Evolutionary conservation across 495 filamentous ascomycete species (phyloP), one percentile per base, ranked within the genome.

Genomic region (Aspergillus homomorphus): DNA sequence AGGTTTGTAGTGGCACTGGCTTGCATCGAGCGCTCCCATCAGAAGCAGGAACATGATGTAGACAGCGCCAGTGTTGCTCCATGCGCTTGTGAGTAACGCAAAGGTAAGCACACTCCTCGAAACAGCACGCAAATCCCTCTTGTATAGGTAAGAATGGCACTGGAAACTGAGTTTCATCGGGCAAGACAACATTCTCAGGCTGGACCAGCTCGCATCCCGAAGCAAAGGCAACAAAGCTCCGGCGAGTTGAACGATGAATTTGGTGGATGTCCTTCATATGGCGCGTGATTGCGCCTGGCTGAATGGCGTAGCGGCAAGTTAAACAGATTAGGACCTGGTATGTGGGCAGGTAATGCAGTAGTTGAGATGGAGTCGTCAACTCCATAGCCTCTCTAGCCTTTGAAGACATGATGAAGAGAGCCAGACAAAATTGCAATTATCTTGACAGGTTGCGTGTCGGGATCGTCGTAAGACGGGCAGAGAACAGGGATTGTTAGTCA

Each of bases 201-300:
- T 58, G 55, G 20, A 7, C 54, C 6, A 76, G 51, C 10, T 60
- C 45, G 10, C 75, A 60, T 14, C 19, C 54, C 0, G 50, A 46
- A 12, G 60, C 53, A 33, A 71, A 74, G 26, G 57, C n/a, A 50
- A 70, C 52, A 26, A 62, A 70, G 12, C 54, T 56, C 2, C 62
- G 67, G 4, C 74, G 63, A 0, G 55, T 19, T 20, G 49, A 33
- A n/a, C 63, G 61, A 23, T 65, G 56, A 33, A 77, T 58, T 30
- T 63, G 63, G 26, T 77, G 72, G 50, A 73, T 69, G 21, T 77
- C 72, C 53, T 77, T 77, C 24, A 77, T 57, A 56, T 77, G 72
- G 6, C 74, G 68, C 12, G 54, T 10, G 19, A 77, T 62, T 9
- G 63, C 74, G 12, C 49, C 55, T 10, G 72, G 72, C 52, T 75